phyloP scores from a whole-genome alignment of 2,329 filamentous ascomycete species.

The Ophiosphaerella narmari region DNA sequence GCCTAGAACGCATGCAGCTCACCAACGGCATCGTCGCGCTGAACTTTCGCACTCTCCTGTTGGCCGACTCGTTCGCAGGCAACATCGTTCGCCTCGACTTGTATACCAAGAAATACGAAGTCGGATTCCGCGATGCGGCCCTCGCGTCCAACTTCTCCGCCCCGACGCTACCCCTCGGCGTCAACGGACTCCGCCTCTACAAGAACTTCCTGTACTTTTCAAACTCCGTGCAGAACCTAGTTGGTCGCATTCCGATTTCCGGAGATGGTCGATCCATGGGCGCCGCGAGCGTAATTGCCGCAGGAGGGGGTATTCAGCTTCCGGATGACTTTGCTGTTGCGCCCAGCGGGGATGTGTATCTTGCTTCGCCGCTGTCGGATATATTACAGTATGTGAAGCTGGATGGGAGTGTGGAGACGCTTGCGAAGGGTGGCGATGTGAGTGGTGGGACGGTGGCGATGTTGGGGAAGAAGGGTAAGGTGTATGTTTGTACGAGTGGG shows the following conservation, averaged over 20 bases:
- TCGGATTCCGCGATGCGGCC: conserved; percentile 15
- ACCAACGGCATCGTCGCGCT: conserved; percentile 31
- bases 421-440: conserved; percentile 13
- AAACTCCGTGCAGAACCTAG: conserved; percentile 14
- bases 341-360: conserved; percentile 18
- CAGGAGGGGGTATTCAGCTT: conserved; percentile 1
- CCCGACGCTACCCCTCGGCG: conserved; percentile 14
- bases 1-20: conserved; percentile 13
- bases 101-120: conserved; percentile 6
- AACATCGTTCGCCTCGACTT: conserved; percentile 19
- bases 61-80: conserved; percentile 28
- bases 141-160: conserved; percentile 14
- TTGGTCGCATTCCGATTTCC: conserved; percentile 20
- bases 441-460: conserved; percentile 17
- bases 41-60: conserved; percentile 19
- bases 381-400: conserved; percentile 10
- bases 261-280: conserved; percentile 3
- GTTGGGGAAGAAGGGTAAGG: conserved; percentile 19
- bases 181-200: conserved; percentile 29
- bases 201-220: conserved; percentile 20
- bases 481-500: conserved; percentile 33
- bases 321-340: conserved; percentile 27
- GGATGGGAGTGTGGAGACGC: conserved; percentile 11
- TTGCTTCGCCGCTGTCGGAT: conserved; percentile 14
- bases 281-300: conserved; percentile 8